phyloP scores from a whole-genome alignment of 148 eudicot genomes.

The Polygonum aviculare region DNA sequence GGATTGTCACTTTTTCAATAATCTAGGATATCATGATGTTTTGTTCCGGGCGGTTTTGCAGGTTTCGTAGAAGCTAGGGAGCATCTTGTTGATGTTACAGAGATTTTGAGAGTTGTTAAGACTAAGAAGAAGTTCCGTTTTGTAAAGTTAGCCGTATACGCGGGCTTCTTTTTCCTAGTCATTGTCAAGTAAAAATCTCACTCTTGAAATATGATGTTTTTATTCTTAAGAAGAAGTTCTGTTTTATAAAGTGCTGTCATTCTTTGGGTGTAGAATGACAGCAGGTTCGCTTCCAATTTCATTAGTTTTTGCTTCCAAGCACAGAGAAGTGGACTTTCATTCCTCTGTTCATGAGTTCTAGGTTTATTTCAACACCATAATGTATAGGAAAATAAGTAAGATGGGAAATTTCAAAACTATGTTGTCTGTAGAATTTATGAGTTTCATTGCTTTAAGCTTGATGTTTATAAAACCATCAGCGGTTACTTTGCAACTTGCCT shows the following conservation, averaged over 20 bases:
- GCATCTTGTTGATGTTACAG: conserved; percentile 88
- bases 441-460: not conserved
- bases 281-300: conserved; percentile 34
- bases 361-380: conserved; percentile 5
- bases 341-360: conserved; percentile 56
- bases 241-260: conserved; percentile 21
- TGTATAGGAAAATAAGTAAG: not conserved
- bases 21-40: not conserved
- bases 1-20: not conserved
- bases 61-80: conserved; percentile 45
- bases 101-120: conserved; percentile 55
- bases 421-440: not conserved
- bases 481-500: not conserved
- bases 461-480: not conserved
- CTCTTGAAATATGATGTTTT: not conserved
- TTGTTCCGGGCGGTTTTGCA: conserved; percentile 21
- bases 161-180: conserved; percentile 46
- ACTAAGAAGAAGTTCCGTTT: conserved; percentile 69
- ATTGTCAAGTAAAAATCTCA: conserved; percentile 45
- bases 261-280: conserved; percentile 41
- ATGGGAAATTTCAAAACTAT: not conserved
- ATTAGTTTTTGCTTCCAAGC: conserved; percentile 44
- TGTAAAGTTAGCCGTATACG: conserved; percentile 55
- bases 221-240: no score
- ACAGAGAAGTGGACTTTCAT: conserved; percentile 60